phyloP scores from a whole-genome alignment of 345 rosid genomes.

The Fremontodendron californicum region DNA sequence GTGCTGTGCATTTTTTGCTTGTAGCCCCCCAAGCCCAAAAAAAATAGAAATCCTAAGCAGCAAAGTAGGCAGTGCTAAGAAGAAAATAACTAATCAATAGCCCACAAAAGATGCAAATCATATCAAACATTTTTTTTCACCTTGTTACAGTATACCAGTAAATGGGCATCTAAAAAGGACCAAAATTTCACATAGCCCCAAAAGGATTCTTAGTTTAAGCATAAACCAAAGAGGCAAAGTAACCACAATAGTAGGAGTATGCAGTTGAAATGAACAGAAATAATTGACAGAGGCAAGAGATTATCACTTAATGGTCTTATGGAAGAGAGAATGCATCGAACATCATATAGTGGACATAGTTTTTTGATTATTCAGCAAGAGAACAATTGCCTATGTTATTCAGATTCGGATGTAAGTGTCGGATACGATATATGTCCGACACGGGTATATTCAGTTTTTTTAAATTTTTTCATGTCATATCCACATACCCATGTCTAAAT shows the following conservation, averaged over 20 bases:
- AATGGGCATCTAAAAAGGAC: neutral
- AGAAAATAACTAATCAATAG: neutral
- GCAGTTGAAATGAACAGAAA: slow-evolving; percentile 12
- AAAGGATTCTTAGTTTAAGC: neutral
- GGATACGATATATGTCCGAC: too few species aligned
- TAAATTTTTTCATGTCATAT: too few species aligned
- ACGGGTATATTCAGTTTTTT: too few species aligned
- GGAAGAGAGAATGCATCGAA: slow-evolving; percentile 15
- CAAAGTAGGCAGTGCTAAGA: neutral
- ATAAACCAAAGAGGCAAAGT: slow-evolving; percentile 12
- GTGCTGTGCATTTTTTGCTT: neutral
- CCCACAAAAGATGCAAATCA: slow-evolving; percentile 3
- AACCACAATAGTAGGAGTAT: neutral
- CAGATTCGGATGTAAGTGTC: too few species aligned
- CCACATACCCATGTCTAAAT: too few species aligned
- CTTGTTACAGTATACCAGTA: neutral
- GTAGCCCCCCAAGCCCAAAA: neutral
- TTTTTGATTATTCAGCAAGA: neutral
- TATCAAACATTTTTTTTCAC: neutral
- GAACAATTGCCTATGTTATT: too few species aligned
- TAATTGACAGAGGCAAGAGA: neutral
- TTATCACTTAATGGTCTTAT: slow-evolving; percentile 5
- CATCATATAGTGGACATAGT: neutral
- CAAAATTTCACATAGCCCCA: slow-evolving; percentile 5
- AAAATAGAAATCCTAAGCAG: neutral